A percentile compares a stretch with the other conserved stretches of the same genome.
phyloP scores from a whole-genome alignment of 768 basidiomycete genomes.

The Strobilomyces dryophilus region DNA sequence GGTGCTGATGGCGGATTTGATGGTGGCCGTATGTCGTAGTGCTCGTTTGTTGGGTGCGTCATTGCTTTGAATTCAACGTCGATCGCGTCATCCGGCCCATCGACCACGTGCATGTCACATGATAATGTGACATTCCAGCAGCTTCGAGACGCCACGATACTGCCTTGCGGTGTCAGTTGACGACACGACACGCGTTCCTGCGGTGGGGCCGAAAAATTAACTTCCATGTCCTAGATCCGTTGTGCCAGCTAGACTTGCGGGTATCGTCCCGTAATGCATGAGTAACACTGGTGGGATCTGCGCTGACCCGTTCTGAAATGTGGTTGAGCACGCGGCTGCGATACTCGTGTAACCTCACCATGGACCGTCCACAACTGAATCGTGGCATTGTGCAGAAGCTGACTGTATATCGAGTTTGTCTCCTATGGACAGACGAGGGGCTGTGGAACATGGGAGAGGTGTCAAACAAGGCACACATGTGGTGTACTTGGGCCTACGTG shows the following conservation, averaged over 20 bases:
- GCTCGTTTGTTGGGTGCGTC: slow-evolving; percentile 3
- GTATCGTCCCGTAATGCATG: background rate
- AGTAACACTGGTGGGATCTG: slow-evolving; percentile 6
- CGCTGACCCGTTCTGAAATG: background rate
- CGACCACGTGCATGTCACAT: slow-evolving; percentile 6
- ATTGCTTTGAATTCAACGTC: background rate
- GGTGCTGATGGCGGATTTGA: slow-evolving; percentile 3
- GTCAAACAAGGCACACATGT: too few species aligned
- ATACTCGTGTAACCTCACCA: background rate
- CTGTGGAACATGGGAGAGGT: too few species aligned
- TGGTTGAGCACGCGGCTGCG: background rate
- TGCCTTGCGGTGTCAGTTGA: background rate
- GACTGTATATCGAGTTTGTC: too few species aligned
- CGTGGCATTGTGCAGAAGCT: background rate
- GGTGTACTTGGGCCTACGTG: background rate
- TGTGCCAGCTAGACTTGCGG: slow-evolving; percentile 7
- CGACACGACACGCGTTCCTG: background rate
- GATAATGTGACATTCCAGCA: background rate
- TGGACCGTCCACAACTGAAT: background rate
- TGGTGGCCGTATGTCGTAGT: slow-evolving; percentile 31
- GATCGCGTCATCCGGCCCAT: slow-evolving; percentile 1
- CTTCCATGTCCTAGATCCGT: slow-evolving; percentile 11
- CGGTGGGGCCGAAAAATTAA: slow-evolving; percentile 5
- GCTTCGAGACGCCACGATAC: background rate
- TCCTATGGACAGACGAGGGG: too few species aligned